phyloP scores from a whole-genome alignment of 1,284 basidiomycete species.

The Tilletiopsis washingtonensis region DNA sequence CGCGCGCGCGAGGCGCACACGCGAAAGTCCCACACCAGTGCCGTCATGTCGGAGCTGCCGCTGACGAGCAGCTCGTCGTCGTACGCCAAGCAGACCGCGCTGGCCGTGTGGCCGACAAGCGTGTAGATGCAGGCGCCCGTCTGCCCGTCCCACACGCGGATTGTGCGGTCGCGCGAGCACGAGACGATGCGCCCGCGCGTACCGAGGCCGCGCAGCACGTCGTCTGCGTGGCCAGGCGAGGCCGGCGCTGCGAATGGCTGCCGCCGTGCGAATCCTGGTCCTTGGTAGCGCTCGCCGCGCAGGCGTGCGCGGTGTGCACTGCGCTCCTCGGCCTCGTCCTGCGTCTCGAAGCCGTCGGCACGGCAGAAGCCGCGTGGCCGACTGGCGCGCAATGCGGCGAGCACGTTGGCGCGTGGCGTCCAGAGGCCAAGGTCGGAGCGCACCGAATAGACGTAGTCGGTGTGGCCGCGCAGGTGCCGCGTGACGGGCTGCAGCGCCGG shows the following conservation, averaged over 20 bases:
- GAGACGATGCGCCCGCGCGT: conserved; percentile 22
- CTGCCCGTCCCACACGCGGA: conserved; percentile 32
- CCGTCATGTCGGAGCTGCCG: conserved; percentile 26
- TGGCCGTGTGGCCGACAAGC: conserved; percentile 23
- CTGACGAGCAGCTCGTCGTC: conserved; percentile 28
- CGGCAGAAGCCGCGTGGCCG: too few relatives aligned
- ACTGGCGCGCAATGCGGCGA: not conserved
- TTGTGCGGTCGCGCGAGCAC: conserved; percentile 27
- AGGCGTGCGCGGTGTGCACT: not conserved
- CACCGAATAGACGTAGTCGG: conserved; percentile 33
- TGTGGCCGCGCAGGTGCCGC: conserved; percentile 22
- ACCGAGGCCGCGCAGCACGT: conserved; percentile 13
- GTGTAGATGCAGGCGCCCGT: conserved; percentile 19
- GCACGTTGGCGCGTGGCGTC: not conserved
- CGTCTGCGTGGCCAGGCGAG: not conserved
- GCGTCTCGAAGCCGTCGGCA: not conserved
- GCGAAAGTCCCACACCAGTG: conserved; percentile 27
- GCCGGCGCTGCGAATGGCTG: not conserved
- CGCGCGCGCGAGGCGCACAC: not conserved
- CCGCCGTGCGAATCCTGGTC: not conserved
- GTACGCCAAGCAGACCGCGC: conserved; percentile 31
- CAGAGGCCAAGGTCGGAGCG: conserved; percentile 11
- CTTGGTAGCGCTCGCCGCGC: not conserved
- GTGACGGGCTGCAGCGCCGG: conserved; percentile 15
- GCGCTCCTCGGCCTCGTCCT: not conserved